phyloP scores from a whole-genome alignment of 2,329 filamentous ascomycete genomes.

The Calonectria pteridis region DNA sequence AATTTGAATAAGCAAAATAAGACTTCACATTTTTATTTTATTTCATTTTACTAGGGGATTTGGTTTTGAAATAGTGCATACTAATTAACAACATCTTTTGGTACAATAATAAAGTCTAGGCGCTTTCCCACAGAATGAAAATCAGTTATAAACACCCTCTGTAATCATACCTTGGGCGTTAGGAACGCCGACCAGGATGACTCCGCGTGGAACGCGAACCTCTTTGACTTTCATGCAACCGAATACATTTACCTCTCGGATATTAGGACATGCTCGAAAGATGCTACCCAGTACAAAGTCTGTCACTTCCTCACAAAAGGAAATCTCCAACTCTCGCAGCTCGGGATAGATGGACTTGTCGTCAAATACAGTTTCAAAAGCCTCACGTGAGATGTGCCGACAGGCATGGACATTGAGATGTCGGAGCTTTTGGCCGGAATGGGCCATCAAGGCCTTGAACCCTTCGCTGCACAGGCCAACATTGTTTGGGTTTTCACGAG shows the following conservation, averaged over 20 bases:
- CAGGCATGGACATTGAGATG: conserved; percentile 85
- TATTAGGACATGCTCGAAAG: conserved; percentile 72
- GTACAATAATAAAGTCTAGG: background rate
- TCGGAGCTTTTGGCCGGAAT: conserved; percentile 77
- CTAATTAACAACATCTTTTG: background rate
- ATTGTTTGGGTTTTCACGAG: conserved; percentile 72
- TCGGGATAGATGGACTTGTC: conserved; percentile 72
- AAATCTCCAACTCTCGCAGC: conserved; percentile 80
- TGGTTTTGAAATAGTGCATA: background rate
- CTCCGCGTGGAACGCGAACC: conserved; percentile 65
- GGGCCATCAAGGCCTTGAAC: conserved; percentile 85
- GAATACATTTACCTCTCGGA: conserved; percentile 72
- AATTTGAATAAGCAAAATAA: background rate
- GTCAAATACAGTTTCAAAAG: conserved; percentile 81
- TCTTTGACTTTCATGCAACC: conserved; percentile 73
- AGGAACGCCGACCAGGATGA: conserved; percentile 69
- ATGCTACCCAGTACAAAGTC: conserved; percentile 74
- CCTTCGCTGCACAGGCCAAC: conserved; percentile 82
- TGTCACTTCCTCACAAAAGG: conserved; percentile 78
- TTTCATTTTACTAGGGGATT: background rate
- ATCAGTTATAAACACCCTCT: conserved; percentile 54
- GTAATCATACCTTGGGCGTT: conserved; percentile 72
- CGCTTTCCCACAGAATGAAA: background rate
- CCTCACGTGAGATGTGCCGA: conserved; percentile 79
- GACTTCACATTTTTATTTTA: background rate